Percentiles rank a stretch among this genome's conserved stretches.
Conservation (phyloP, 2,329 filamentous ascomycete species). For the Colletotrichum lini region DNA sequence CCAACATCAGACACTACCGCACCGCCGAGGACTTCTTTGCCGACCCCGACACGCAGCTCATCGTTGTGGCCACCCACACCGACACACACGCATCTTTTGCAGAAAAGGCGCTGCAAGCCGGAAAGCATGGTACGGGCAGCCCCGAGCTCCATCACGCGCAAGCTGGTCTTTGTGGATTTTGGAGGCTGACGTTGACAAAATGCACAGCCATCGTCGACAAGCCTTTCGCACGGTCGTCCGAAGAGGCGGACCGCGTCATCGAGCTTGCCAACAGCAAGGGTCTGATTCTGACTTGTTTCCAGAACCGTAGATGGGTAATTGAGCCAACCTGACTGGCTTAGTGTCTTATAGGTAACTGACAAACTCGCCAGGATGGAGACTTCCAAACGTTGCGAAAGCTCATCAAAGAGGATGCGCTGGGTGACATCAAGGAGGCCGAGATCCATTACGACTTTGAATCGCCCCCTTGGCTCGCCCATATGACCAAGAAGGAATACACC, state of each 20-base stretch:
- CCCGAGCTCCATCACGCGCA: not conserved
- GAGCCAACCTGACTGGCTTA: fast-evolving
- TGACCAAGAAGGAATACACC: slow-evolving; percentile 51
- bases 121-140: slow-evolving; percentile 66
- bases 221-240: slow-evolving; percentile 72
- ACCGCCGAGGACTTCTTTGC: slow-evolving; percentile 71
- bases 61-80: slow-evolving; percentile 72
- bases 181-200: not conserved
- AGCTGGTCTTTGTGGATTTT: not conserved
- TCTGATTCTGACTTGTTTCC: slow-evolving; percentile 66
- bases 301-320: slow-evolving; percentile 51
- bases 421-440: slow-evolving; percentile 75
- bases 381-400: slow-evolving; percentile 73
- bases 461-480: slow-evolving; percentile 54
- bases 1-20: slow-evolving; percentile 68
- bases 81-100: slow-evolving; percentile 65
- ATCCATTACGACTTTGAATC: slow-evolving; percentile 74
- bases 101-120: slow-evolving; percentile 68
- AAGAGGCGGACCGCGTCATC: slow-evolving; percentile 70
- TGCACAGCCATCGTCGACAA: slow-evolving; percentile 73
- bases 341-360: too few relatives aligned
- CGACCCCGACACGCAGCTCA: slow-evolving; percentile 71
- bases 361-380: slow-evolving; percentile 64
- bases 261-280: slow-evolving; percentile 61
- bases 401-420: slow-evolving; percentile 66